Percentiles rank a stretch among this genome's conserved stretches.
Evolutionary conservation across 139 green algal genomes (phyloP).

Genomic region (Spirogloea muscicola): DNA sequence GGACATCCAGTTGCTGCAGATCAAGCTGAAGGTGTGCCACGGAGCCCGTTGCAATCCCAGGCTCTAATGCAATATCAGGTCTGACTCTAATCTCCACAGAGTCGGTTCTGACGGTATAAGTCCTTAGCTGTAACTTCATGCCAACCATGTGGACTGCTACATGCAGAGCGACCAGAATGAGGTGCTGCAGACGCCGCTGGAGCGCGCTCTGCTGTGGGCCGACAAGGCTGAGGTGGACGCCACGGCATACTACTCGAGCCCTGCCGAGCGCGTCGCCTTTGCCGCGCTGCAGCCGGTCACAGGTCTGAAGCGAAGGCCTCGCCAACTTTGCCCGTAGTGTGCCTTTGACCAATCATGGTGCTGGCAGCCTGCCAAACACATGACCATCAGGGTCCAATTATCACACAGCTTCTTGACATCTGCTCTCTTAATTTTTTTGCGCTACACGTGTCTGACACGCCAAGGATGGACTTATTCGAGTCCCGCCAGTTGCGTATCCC

Average conservation of each 20-base stretch:
- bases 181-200: constrained; percentile 20
- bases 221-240: constrained; percentile 10
- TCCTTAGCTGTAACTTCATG: no score
- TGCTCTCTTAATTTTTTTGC: no score
- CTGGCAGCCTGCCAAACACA: no score
- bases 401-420: no score
- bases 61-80: neutral
- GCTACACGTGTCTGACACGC: no score
- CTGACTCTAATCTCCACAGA: no score
- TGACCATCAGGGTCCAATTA: no score
- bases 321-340: neutral
- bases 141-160: no score
- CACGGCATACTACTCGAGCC: neutral
- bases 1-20: constrained; percentile 31
- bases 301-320: neutral
- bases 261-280: constrained; percentile 16
- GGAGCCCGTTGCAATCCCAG: neutral
- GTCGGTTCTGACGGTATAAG: no score
- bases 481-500: no score
- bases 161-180: neutral
- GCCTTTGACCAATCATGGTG: no score
- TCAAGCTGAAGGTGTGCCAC: constrained; percentile 23
- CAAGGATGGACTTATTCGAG: no score
- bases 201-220: constrained; percentile 1
- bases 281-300: constrained; percentile 23